phyloP scores from a whole-genome alignment of 306 rosid species.

The Rubus parviflorus region DNA sequence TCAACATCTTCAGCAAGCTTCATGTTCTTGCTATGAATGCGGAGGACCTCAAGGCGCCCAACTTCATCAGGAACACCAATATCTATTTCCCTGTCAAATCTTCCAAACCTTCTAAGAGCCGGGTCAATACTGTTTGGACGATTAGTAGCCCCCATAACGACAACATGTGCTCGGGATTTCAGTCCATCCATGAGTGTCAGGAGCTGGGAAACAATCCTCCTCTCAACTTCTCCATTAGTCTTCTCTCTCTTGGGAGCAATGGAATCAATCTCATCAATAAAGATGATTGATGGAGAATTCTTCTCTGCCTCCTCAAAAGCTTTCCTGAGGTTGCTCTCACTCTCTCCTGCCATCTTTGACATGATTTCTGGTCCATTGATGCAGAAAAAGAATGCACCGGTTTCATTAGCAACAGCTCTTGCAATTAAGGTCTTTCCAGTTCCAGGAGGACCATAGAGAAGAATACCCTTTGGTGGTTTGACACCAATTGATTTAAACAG shows the following conservation, averaged over 20 bases:
- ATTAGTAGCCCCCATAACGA: slow-evolving; percentile 25
- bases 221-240: slow-evolving; percentile 23
- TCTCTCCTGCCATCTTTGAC: slow-evolving; percentile 28
- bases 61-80: slow-evolving; percentile 28
- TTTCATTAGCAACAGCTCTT: slow-evolving; percentile 37
- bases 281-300: slow-evolving; percentile 17
- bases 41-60: slow-evolving; percentile 23
- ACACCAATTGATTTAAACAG: slow-evolving; percentile 27
- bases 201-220: slow-evolving; percentile 24
- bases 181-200: slow-evolving; percentile 30
- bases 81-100: slow-evolving; percentile 28
- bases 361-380: slow-evolving; percentile 26
- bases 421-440: slow-evolving; percentile 42
- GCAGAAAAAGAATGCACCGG: slow-evolving; percentile 26
- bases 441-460: slow-evolving; percentile 45
- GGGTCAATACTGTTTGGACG: slow-evolving; percentile 26
- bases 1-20: slow-evolving; percentile 26
- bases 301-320: slow-evolving; percentile 24
- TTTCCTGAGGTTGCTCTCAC: slow-evolving; percentile 28
- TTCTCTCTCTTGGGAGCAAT: slow-evolving; percentile 31
- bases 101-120: slow-evolving; percentile 26
- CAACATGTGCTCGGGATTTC: slow-evolving; percentile 23
- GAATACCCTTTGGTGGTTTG: slow-evolving; percentile 38
- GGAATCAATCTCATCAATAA: slow-evolving; percentile 23
- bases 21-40: slow-evolving; percentile 21